These are phyloP conservation scores for Lippia alba DNA, from an alignment of 305 asterid genomes.

Conservation along the genomic window DNA sequence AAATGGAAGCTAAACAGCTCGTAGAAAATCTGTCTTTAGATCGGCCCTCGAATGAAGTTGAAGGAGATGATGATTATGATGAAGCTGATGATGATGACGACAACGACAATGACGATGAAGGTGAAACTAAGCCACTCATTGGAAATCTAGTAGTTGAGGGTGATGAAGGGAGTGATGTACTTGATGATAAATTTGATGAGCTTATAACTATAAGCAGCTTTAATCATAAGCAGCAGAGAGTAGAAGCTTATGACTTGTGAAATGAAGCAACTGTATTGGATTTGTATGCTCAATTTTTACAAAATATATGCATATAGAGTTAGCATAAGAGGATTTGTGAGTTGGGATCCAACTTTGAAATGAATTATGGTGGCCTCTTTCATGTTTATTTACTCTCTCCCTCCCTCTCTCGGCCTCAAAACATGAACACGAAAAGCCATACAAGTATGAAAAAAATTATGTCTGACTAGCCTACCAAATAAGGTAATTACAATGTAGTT, in stretches of 20 bases:
- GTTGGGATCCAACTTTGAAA: neutral
- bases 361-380: neutral
- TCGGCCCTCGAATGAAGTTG: slow-evolving; percentile 14
- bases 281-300: neutral
- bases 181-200: slow-evolving; percentile 33
- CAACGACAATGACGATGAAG: slow-evolving; percentile 16
- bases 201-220: slow-evolving; percentile 25
- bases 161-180: slow-evolving; percentile 13
- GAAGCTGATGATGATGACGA: slow-evolving; percentile 10
- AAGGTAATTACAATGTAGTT: no score
- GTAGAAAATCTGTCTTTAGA: slow-evolving; percentile 25
- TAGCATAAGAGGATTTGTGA: neutral
- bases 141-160: no score
- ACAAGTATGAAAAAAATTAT: no score
- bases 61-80: slow-evolving; percentile 24
- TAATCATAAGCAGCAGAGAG: slow-evolving; percentile 18
- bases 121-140: no score
- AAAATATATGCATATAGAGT: slow-evolving; percentile 32
- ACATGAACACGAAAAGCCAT: no score
- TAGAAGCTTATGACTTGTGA: slow-evolving; percentile 42
- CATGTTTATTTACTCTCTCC: neutral
- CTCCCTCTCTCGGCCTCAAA: slow-evolving; percentile 16
- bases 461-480: no score
- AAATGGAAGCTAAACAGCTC: slow-evolving; percentile 49
- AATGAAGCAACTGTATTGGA: slow-evolving; percentile 18